Base-by-base conservation (phyloP, 2,329 filamentous ascomycete species). In the Thermothelomyces thermophilus region DNA sequence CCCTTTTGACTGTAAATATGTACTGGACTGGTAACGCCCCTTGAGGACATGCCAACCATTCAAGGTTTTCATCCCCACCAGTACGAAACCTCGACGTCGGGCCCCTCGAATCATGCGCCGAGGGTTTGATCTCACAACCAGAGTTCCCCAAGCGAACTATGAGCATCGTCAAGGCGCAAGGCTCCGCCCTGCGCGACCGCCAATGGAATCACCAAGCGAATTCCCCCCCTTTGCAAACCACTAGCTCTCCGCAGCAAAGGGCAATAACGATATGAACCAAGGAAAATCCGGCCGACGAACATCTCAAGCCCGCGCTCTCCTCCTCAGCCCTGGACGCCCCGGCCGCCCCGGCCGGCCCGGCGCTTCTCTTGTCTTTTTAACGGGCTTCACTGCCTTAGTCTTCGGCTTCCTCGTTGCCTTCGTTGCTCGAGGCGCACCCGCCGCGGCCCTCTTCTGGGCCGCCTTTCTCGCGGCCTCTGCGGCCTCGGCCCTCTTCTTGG, bases 401-500 rank as follows among this genome's bases (percentile, higher is more conserved):
- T 48, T 51, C 19, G 46, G 19, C 1, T 46, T 41, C 11, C 39
- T 34, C 13, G 40, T 33, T 10, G 42, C n/a, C 22, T 50, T 55
- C 41, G 42, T 50, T n/a, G n/a, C n/a, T n/a, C n/a, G n/a, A n/a
- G n/a, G n/a, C 40, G 46, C 34, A 17, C 26, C 22, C 2, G 35
- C 11, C 7, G 28, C 34, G 5, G 24, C 16, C 28, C 19, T 46
- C 43, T 39, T 24, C 8, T 26, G 30, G 7, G 52, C 14, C 5
- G 28, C 43, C 24, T 47, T 50, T 50, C 44, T 50, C 22, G 52
- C 28, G 3, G 55, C 51, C 45, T 56, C 54, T 7, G 48, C 52
- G 2, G 53, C 50, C 50, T 54, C 41, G 16, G 48, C 22, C 28
- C 55, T 57, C 39, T 56, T 52, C 47, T 61, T 64, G 14, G 56